Evolutionary conservation across 1,284 basidiomycete genomes (phyloP), one percentile per base, ranked within the genome.

Genomic region (Malassezia yamatoensis): DNA sequence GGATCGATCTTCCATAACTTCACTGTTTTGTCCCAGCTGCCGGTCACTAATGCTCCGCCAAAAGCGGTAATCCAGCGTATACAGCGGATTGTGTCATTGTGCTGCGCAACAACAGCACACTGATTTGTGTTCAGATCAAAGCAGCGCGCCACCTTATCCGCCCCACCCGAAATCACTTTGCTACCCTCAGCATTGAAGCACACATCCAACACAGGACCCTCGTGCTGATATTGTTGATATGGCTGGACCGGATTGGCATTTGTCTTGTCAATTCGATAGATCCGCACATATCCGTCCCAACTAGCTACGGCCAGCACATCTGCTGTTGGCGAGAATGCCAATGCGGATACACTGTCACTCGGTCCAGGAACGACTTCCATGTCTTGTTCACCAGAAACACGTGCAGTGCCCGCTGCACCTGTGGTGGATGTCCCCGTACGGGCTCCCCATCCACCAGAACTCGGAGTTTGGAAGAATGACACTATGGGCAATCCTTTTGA

Each of bases 21-120:
- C 66, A 91, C 74, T 12, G 85, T 87, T 77, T 88, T 89, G 74
- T 94, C 90, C 89, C 89, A 94, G 51, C 86, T 86, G 1, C 87
- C 89, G 0, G 89, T 91, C 13, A 83, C 85, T 36, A 90, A 78
- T 54, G 88, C 82, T 9, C 85, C 83, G 76, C 69, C 82, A 76
- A 69, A 74, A 8, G 83, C 82, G 61, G 87, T 86, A 50, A 89
- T 79, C 82, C 84, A 90, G 53, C 81, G 80, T 35, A 90, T 81
- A 55, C 80, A 82, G 64, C 83, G 84, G 62, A 94, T 83, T 2
- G 88, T 84, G 51, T 83, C 85, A 64, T 88, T 86, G 70, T 93
- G 89, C 62, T 84, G 83, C 2, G 87, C 89, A 32, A 91, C 83
- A 75, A 86, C 83, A 4, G 59, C 61, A 2, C 68, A 53, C 59